These are phyloP conservation scores for Hortaea werneckii DNA, from an alignment of 2,329 filamentous ascomycete species.

Conservation along the genomic window DNA sequence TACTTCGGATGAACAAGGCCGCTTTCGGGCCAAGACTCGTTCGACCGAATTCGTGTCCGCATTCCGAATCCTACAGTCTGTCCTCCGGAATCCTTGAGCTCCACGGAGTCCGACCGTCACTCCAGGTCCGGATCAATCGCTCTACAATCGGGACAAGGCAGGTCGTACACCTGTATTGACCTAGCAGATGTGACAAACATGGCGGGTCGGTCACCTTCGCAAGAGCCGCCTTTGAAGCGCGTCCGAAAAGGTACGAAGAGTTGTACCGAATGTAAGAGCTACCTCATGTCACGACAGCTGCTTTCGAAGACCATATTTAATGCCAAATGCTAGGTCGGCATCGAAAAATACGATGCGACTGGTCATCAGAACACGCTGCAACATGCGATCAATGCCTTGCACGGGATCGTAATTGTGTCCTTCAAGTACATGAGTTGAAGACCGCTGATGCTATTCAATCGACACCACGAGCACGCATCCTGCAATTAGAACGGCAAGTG, in stretches of 20 bases:
- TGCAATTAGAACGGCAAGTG: background rate
- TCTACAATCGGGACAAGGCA: too few relatives aligned
- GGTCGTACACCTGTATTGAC: too few relatives aligned
- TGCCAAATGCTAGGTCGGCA: background rate
- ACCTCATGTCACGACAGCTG: background rate
- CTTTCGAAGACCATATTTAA: background rate
- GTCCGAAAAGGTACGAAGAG: background rate
- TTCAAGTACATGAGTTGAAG: background rate
- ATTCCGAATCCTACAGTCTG: too few relatives aligned
- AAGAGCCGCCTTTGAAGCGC: background rate
- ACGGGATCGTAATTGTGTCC: constrained; percentile 1
- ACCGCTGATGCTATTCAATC: background rate
- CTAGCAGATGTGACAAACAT: too few relatives aligned
- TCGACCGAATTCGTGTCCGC: too few relatives aligned
- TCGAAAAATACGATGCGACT: constrained; percentile 2
- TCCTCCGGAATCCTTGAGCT: too few relatives aligned
- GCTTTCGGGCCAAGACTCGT: too few relatives aligned
- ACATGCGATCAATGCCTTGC: background rate
- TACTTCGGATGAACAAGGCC: too few relatives aligned
- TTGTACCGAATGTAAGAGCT: background rate
- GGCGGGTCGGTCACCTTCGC: too few relatives aligned
- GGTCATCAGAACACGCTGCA: background rate
- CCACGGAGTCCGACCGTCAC: too few relatives aligned
- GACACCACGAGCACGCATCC: constrained; percentile 1
- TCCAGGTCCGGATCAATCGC: too few relatives aligned